These are phyloP conservation scores for Exophiala viscosa DNA, from an alignment of 2,329 filamentous ascomycete genomes.

Conservation along the genomic window DNA sequence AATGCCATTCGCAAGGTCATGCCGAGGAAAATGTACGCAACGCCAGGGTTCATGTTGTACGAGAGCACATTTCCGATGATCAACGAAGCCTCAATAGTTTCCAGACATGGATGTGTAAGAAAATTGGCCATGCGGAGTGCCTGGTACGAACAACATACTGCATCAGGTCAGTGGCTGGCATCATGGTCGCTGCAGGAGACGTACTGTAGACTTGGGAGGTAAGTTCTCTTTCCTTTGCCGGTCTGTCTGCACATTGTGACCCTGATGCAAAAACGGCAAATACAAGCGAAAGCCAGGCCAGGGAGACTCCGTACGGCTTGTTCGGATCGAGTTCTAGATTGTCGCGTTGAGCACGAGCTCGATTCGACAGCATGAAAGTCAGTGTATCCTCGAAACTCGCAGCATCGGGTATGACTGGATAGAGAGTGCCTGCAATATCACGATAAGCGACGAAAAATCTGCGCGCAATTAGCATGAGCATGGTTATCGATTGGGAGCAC, in stretches of 20 bases:
- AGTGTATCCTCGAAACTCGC: constrained; percentile 54
- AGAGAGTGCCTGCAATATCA: constrained; percentile 58
- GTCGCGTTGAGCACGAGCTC: constrained; percentile 41
- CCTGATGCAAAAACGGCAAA: constrained; percentile 62
- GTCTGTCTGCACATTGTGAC: constrained; percentile 57
- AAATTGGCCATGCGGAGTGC: constrained; percentile 63
- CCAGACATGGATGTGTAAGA: constrained; percentile 57
- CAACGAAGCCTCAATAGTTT: constrained; percentile 59
- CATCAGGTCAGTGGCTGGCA: constrained; percentile 30
- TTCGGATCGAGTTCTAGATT: constrained; percentile 40
- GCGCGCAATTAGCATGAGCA: constrained; percentile 12
- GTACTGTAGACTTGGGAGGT: constrained; percentile 62
- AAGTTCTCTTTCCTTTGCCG: constrained; percentile 57
- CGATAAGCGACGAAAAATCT: constrained; percentile 57
- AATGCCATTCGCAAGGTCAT: constrained; percentile 60
- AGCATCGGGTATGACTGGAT: constrained; percentile 58
- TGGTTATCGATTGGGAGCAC: constrained; percentile 23
- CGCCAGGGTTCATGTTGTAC: constrained; percentile 63
- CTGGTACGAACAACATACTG: constrained; percentile 63
- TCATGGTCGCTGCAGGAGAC: constrained; percentile 18
- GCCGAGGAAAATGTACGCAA: constrained; percentile 59
- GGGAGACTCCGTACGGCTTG: constrained; percentile 54
- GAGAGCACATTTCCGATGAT: constrained; percentile 61
- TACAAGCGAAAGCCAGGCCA: constrained; percentile 56
- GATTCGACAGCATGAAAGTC: constrained; percentile 51